phyloP scores from a whole-genome alignment of 2,329 filamentous ascomycete species.

The Calonectria pteridis region DNA sequence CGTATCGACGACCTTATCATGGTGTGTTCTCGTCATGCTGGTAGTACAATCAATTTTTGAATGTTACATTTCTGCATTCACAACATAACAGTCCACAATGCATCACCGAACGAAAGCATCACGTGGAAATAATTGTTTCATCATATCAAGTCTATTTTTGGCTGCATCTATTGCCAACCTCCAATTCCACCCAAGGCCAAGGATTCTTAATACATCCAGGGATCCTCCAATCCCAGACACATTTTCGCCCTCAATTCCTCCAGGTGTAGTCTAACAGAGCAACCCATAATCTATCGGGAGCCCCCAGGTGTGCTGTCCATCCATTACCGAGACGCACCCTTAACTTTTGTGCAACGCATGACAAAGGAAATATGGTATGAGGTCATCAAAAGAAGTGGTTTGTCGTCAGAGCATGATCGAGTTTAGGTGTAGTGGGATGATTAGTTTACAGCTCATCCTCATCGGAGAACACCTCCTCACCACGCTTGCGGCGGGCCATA shows the following conservation, averaged over 20 bases:
- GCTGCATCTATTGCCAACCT: slow-evolving; percentile 50
- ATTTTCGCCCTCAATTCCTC: slow-evolving; percentile 41
- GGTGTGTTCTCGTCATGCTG: too few relatives aligned
- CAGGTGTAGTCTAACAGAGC: slow-evolving; percentile 48
- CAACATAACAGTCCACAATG: too few relatives aligned
- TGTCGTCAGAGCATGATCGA: slow-evolving; percentile 43
- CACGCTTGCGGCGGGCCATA: slow-evolving; percentile 92
- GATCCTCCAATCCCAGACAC: slow-evolving; percentile 52
- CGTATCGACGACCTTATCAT: too few relatives aligned
- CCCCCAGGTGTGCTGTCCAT: slow-evolving; percentile 49
- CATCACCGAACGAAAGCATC: background rate
- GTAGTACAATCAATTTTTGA: too few relatives aligned
- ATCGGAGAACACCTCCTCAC: slow-evolving; percentile 63
- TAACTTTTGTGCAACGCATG: slow-evolving; percentile 53
- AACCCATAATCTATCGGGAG: slow-evolving; percentile 49
- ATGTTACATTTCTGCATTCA: too few relatives aligned
- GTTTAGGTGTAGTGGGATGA: slow-evolving; percentile 42
- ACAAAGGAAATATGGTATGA: slow-evolving; percentile 52
- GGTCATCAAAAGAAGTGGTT: slow-evolving; percentile 47
- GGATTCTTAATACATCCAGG: slow-evolving; percentile 35
- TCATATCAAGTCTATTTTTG: slow-evolving; percentile 51
- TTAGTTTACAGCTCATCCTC: slow-evolving; percentile 58
- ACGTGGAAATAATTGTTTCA: slow-evolving; percentile 10
- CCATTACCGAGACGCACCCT: slow-evolving; percentile 52
- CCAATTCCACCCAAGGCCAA: slow-evolving; percentile 44